Evolutionary conservation across 2,329 filamentous ascomycete species (phyloP).

Genomic region (Aspergillus caelatus): DNA sequence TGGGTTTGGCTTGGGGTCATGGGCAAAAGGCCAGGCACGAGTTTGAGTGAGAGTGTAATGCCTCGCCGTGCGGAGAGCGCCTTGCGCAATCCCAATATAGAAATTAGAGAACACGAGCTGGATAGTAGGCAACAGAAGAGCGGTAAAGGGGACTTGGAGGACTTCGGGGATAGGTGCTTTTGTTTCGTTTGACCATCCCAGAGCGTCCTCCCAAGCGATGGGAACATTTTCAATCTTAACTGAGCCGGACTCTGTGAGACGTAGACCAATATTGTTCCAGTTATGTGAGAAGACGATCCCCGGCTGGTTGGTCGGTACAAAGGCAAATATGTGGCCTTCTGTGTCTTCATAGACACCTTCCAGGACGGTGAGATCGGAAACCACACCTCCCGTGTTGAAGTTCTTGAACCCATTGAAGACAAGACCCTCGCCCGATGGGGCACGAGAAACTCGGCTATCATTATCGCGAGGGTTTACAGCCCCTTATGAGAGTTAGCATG

Average conservation of each 20-base stretch:
- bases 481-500: neutral
- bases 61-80: slow-evolving; percentile 62
- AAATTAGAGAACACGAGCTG: slow-evolving; percentile 70
- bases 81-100: slow-evolving; percentile 65
- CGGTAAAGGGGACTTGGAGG: slow-evolving; percentile 58
- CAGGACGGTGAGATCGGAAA: slow-evolving; percentile 67
- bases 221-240: slow-evolving; percentile 62
- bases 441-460: slow-evolving; percentile 57
- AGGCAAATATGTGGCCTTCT: slow-evolving; percentile 63
- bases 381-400: slow-evolving; percentile 69
- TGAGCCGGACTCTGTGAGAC: slow-evolving; percentile 65
- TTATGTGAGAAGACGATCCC: slow-evolving; percentile 60
- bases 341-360: slow-evolving; percentile 65
- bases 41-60: slow-evolving; percentile 54
- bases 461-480: slow-evolving; percentile 68
- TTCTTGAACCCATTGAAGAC: slow-evolving; percentile 65
- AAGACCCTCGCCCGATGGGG: slow-evolving; percentile 55
- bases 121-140: slow-evolving; percentile 65
- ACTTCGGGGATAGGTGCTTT: slow-evolving; percentile 56
- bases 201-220: slow-evolving; percentile 62
- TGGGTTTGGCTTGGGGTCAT: slow-evolving; percentile 62
- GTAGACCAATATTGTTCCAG: slow-evolving; percentile 67
- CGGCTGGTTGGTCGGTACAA: slow-evolving; percentile 60
- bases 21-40: slow-evolving; percentile 65
- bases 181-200: slow-evolving; percentile 59